These are phyloP conservation scores for Aspergillus cavernicola DNA, from an alignment of 495 filamentous ascomycete genomes.

Conservation along the genomic window DNA sequence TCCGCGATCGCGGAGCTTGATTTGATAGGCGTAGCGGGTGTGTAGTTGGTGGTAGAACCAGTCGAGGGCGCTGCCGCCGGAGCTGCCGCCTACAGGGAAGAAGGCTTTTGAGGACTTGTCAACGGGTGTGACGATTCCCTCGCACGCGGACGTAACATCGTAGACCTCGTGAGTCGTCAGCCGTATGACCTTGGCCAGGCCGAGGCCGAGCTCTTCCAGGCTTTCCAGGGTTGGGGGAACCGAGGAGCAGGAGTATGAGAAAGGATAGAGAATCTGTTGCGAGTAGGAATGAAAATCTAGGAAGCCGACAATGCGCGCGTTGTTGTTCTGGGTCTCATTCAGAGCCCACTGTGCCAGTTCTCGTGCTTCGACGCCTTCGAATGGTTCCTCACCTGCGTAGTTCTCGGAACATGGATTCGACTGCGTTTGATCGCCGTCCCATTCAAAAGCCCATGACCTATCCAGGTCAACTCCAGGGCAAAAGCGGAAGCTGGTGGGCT, in stretches of 20 bases:
- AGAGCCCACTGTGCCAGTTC: constrained; percentile 77
- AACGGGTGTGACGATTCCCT: constrained; percentile 58
- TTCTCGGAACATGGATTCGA: constrained; percentile 89
- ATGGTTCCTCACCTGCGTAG: constrained; percentile 79
- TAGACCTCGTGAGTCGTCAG: constrained; percentile 71
- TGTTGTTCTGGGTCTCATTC: constrained; percentile 72
- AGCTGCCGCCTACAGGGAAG: constrained; percentile 52
- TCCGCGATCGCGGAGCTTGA: constrained; percentile 91
- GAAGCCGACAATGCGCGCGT: constrained; percentile 71
- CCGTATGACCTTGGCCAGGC: constrained; percentile 86
- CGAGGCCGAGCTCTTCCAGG: constrained; percentile 82
- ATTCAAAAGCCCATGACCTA: constrained; percentile 77
- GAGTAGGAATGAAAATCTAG: constrained; percentile 95
- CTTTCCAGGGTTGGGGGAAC: constrained; percentile 85
- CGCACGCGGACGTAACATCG: constrained; percentile 80
- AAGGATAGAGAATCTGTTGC: constrained; percentile 92
- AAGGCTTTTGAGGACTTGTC: constrained; percentile 30
- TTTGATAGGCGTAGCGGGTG: constrained; percentile 85
- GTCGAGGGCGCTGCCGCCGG: constrained; percentile 84
- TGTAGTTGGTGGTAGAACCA: constrained; percentile 91
- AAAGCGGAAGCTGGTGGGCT: constrained; percentile 74
- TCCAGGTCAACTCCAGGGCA: constrained; percentile 90
- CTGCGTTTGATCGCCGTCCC: constrained; percentile 64
- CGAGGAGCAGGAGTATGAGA: constrained; percentile 74
- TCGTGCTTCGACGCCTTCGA: constrained; percentile 77